Evolutionary conservation across 2,329 filamentous ascomycete genomes (phyloP), one percentile per base, ranked within the genome.

Genomic region (Decorospora gaudefroyi): DNA sequence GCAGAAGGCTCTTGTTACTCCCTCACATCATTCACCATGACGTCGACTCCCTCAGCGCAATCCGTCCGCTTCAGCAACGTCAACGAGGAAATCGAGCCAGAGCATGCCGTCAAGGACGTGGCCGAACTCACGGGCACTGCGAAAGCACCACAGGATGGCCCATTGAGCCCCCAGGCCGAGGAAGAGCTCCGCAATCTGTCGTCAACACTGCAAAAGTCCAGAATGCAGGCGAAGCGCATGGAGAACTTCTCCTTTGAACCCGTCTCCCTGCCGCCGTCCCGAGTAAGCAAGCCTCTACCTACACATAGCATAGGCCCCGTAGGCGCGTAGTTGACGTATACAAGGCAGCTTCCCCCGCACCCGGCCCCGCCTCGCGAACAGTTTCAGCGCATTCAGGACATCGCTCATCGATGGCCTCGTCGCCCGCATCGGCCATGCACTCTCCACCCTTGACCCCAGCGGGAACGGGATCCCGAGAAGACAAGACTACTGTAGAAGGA

Each of bases 381-480:
- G 57, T 65, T 5, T 74, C 72, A 23, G 57, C 59, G 73, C 84
- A 86, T 52, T 84, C 76, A 46, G 49, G 46, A 32, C 64, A 65
- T 42, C 63, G 59, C 27, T 41, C 57, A 12, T 81, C 78, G 57
- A 78, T 80, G 65, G 75, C 83, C 27, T 87, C 85, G 53, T 86
- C 88, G 48, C 79, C 81, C 49, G 75, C 81, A 30, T 83, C 85
- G 46, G 82, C 86, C 44, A 81, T 95, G 73, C 87, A 92, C 58
- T 95, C 91, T 8, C 92, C 92, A 55, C 90, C 90, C 28, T 79
- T 97, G 38, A 96, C 91, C 9, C 92, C 92, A 12, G 85, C 90
- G 41, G 90, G 85, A 37, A 92, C 89, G 29, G 75, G 77, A 53
- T 82, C 80, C 39, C 75, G 76, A 57, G 83, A 83, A 64, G 76